phyloP scores from a whole-genome alignment of 192 early-diverging fungal genomes.

The Coemansia sp. region DNA sequence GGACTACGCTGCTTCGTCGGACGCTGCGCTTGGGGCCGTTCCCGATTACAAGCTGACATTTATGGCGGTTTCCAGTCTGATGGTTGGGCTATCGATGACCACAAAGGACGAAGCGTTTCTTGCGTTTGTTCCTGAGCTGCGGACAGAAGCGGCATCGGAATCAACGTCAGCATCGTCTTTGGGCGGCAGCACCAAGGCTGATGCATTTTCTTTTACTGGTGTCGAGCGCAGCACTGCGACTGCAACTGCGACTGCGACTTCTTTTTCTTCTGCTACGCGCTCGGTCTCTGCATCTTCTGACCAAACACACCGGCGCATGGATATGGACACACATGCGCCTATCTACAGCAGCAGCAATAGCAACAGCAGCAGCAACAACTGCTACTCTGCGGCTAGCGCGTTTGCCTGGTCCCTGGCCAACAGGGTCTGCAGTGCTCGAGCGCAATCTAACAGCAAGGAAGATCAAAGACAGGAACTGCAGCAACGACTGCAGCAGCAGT shows the following conservation, averaged over 20 bases:
- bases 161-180: background rate
- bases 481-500: background rate
- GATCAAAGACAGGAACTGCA: background rate
- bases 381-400: background rate
- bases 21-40: background rate
- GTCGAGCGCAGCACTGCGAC: too few species aligned
- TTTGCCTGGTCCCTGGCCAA: constrained; percentile 11
- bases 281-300: too few species aligned
- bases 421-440: background rate
- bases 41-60: constrained; percentile 34
- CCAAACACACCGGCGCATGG: too few species aligned
- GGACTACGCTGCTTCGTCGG: too few species aligned
- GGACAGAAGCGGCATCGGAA: background rate
- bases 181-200: too few species aligned
- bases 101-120: constrained; percentile 42
- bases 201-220: too few species aligned
- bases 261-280: background rate
- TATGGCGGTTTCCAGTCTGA: constrained; percentile 36
- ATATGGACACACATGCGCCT: background rate
- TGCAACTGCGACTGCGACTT: background rate
- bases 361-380: background rate
- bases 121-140: constrained; percentile 18
- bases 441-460: background rate
- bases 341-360: background rate
- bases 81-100: constrained; percentile 21